Evolutionary conservation across 805 yeast species (phyloP), one percentile per base, ranked within the genome.

Genomic region (Schizosaccharomyces osmophilus): DNA sequence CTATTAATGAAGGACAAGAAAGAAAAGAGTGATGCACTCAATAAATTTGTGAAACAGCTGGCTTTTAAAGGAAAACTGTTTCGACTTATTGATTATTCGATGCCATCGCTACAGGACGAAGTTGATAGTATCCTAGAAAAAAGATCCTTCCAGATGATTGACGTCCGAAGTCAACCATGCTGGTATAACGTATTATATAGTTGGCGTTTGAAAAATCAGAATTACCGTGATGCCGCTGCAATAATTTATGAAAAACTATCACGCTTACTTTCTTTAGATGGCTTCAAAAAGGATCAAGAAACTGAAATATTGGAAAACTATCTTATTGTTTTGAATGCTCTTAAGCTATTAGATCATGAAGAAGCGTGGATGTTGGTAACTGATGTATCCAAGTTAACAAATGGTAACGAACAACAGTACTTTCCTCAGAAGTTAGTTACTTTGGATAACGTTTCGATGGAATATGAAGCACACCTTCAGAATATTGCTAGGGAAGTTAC

Each of bases 131-230:
- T 51, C n/a, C 36, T 51, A 19, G 36, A 51, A 13, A 17, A 17
- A 15, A 51, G 22, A 29, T 22, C 57, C 5, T 51, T 51, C 11
- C 39, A 57, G 13, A 39, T 31, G 42, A 36, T 57, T 6, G 45
- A 57, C 39, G 60, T 45, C 59, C 60, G 36, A 48, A 67, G 22
- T 59, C 62, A 39, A 42, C 57, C 57, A 17, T 51, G 36, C 36
- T 51, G 57, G 57, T 51, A 51, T 51, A 22, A 51, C 22, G n/a
- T 51, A 5, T 51, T 51, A 39, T 51, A 19, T 29, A 29, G 36
- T 26, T 51, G 57, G 57, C 57, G 57, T 17, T 24, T 24, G 13
- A 51, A 51, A 24, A 22, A 51, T 24, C 36, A 29, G 5, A 51
- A 51, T 29, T 24, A 24, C 8, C 57, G 57, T 24, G 57, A 29